These are phyloP conservation scores for Yamadazyma atlantica DNA, from an alignment of 1,139 yeast species.

Conservation along the genomic window DNA sequence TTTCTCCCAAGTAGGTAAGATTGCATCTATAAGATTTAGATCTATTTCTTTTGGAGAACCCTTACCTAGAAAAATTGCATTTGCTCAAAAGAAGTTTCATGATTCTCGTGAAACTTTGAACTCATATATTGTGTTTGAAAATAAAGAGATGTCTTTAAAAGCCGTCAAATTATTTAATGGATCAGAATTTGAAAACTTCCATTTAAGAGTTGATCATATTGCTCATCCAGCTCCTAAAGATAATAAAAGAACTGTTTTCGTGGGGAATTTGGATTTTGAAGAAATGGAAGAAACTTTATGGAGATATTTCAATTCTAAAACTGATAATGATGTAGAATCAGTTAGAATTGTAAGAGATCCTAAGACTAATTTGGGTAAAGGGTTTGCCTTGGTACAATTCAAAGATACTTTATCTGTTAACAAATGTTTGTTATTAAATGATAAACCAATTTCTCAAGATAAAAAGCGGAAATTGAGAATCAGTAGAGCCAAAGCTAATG, in stretches of 20 bases:
- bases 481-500: constrained; percentile 65
- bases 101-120: constrained; percentile 77
- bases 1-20: constrained; percentile 57
- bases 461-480: constrained; percentile 71
- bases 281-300: constrained; percentile 88
- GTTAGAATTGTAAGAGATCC: constrained; percentile 90
- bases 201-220: constrained; percentile 86
- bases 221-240: constrained; percentile 89
- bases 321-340: constrained; percentile 75
- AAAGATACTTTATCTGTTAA: constrained; percentile 77
- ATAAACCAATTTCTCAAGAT: constrained; percentile 56
- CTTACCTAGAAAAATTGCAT: constrained; percentile 90
- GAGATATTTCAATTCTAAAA: constrained; percentile 65
- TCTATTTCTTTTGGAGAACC: constrained; percentile 89
- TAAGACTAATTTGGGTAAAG: constrained; percentile 93
- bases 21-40: constrained; percentile 82
- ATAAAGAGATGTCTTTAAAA: constrained; percentile 51
- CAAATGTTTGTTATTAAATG: constrained; percentile 78
- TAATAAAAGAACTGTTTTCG: constrained; percentile 80
- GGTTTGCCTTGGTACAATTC: constrained; percentile 95
- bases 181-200: constrained; percentile 64
- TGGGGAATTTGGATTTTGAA: constrained; percentile 93
- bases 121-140: constrained; percentile 79
- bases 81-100: constrained; percentile 77
- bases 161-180: constrained; percentile 64